phyloP scores from a whole-genome alignment of 1,139 yeast genomes.

The Kodamaea suecica region DNA sequence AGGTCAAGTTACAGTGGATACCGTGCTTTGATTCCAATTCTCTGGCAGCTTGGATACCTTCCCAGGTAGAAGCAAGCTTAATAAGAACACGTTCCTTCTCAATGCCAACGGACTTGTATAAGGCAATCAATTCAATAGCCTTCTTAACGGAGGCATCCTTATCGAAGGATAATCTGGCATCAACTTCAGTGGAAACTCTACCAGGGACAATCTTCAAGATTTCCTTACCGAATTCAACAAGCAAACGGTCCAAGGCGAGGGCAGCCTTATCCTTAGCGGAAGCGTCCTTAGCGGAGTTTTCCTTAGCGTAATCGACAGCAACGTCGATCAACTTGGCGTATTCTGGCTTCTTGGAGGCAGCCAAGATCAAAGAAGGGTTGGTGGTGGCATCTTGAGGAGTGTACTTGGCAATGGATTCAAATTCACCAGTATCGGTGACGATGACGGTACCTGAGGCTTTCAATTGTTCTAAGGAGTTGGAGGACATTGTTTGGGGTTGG shows the following conservation, averaged over 20 bases:
- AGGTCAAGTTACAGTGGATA: slow-evolving; percentile 92
- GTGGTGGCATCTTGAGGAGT: slow-evolving; percentile 99
- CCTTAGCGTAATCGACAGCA: slow-evolving; percentile 86
- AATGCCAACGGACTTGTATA: slow-evolving; percentile 83
- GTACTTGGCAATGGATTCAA: slow-evolving; percentile 94
- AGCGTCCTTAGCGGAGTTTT: slow-evolving; percentile 40
- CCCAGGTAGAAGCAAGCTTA: slow-evolving; percentile 98
- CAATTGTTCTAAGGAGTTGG: slow-evolving; percentile 85
- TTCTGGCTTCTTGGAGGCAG: slow-evolving; percentile 88
- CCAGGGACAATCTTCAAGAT: slow-evolving; percentile 96
- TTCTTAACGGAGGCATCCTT: slow-evolving; percentile 89
- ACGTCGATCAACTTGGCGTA: slow-evolving; percentile 86
- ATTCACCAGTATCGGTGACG: slow-evolving; percentile 99
- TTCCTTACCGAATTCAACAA: slow-evolving; percentile 94
- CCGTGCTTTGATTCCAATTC: slow-evolving; percentile 89
- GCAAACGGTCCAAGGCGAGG: slow-evolving; percentile 83
- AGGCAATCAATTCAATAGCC: slow-evolving; percentile 82
- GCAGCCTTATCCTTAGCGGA: slow-evolving; percentile 50
- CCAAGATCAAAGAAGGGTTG: slow-evolving; percentile 95
- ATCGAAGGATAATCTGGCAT: slow-evolving; percentile 95
- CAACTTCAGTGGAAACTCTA: slow-evolving; percentile 98
- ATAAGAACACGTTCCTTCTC: slow-evolving; percentile 85
- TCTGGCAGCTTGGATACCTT: slow-evolving; percentile 98
- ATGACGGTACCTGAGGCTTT: slow-evolving; percentile 94
- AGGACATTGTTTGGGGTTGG: slow-evolving; percentile 25